These are phyloP conservation scores for Castanea crenata DNA, from an alignment of 306 rosid genomes.

Conservation along the genomic window DNA sequence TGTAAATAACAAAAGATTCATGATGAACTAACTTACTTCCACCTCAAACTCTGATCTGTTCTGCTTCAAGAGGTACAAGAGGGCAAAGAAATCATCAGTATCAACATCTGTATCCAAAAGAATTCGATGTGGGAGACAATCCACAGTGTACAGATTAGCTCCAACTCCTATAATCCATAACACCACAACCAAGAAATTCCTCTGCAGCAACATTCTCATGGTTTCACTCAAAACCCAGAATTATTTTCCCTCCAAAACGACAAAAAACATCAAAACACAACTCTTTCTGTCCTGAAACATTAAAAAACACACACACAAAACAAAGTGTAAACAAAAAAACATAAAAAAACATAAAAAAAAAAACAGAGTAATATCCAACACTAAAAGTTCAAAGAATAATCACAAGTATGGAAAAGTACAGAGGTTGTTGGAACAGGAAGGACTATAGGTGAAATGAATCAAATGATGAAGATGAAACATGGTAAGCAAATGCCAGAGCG, in stretches of 20 bases:
- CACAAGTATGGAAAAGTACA: neutral
- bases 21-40: constrained; percentile 49
- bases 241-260: constrained; percentile 14
- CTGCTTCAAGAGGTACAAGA: constrained; percentile 84
- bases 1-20: neutral
- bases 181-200: constrained; percentile 34
- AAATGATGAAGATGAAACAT: neutral
- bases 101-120: constrained; percentile 86
- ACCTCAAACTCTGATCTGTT: constrained; percentile 77
- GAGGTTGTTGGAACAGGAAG: neutral
- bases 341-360: no score
- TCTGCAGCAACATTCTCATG: constrained; percentile 42
- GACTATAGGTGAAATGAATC: neutral
- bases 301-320: no score
- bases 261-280: neutral
- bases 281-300: neutral
- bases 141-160: constrained; percentile 29
- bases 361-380: no score
- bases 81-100: constrained; percentile 80
- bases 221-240: constrained; percentile 29
- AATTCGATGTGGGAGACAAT: constrained; percentile 60
- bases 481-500: neutral
- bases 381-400: neutral
- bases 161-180: constrained; percentile 32
- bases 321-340: no score